Evolutionary conservation across 352 stramenopile species (phyloP).

Genomic region (Phytophthora pseudosyringae): DNA sequence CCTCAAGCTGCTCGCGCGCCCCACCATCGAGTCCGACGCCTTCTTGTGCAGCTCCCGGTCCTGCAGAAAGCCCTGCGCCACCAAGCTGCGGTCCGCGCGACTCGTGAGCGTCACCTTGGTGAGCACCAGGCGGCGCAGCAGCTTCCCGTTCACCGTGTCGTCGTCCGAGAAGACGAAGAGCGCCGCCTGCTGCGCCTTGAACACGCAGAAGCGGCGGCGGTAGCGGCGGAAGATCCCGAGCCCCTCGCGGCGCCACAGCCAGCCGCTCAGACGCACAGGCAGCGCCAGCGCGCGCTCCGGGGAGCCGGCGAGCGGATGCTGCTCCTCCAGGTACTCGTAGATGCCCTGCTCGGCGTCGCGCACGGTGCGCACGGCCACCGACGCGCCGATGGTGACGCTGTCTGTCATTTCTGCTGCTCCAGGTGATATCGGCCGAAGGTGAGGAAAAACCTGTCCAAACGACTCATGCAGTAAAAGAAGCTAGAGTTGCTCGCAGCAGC

Average conservation of each 20-base stretch:
- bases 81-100: slow-evolving; percentile 32
- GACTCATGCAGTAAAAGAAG: neutral
- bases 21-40: slow-evolving; percentile 47
- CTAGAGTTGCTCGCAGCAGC: neutral
- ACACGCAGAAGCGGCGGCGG: slow-evolving; percentile 66
- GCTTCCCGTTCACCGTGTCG: slow-evolving; percentile 44
- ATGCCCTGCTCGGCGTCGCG: slow-evolving; percentile 57
- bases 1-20: slow-evolving; percentile 25
- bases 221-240: slow-evolving; percentile 47
- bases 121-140: slow-evolving; percentile 50
- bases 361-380: slow-evolving; percentile 49
- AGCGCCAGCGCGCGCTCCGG: slow-evolving; percentile 26
- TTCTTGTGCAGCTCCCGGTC: slow-evolving; percentile 57
- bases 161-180: slow-evolving; percentile 58
- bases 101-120: slow-evolving; percentile 55
- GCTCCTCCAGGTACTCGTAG: slow-evolving; percentile 71
- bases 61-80: slow-evolving; percentile 43
- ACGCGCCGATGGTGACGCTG: slow-evolving; percentile 28
- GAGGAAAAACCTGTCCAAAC: neutral
- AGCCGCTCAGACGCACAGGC: slow-evolving; percentile 53
- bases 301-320: slow-evolving; percentile 20
- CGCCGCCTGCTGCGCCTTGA: slow-evolving; percentile 44
- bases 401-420: slow-evolving; percentile 17
- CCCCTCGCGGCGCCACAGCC: slow-evolving; percentile 64
- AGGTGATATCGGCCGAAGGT: neutral